Conservation (phyloP, 2,329 filamentous ascomycete species). For the Arthrobotrys pseudoclavata region DNA sequence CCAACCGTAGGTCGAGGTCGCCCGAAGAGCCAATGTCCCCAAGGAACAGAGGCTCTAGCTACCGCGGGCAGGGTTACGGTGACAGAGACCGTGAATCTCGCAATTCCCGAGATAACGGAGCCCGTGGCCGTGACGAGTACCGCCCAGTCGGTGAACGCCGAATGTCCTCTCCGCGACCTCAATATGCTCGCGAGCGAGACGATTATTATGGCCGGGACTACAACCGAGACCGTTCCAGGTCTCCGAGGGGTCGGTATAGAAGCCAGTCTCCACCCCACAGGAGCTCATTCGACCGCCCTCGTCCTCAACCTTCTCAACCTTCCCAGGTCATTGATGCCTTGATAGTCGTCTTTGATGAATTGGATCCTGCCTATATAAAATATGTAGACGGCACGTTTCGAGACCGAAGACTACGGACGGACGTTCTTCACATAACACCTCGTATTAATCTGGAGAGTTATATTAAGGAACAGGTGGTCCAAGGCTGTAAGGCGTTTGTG, state of each 20-base stretch:
- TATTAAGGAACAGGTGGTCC: constrained; percentile 85
- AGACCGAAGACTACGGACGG: constrained; percentile 78
- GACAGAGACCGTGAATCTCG: constrained; percentile 67
- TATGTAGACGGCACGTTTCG: constrained; percentile 85
- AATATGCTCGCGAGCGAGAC: constrained; percentile 78
- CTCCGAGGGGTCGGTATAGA: constrained; percentile 83
- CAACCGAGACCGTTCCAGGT: constrained; percentile 78
- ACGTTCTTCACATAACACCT: constrained; percentile 83
- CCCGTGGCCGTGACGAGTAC: constrained; percentile 74
- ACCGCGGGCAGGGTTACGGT: constrained; percentile 65
- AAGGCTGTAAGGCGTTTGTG: constrained; percentile 88
- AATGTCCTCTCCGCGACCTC: constrained; percentile 69
- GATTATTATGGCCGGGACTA: constrained; percentile 71
- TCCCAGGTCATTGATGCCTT: constrained; percentile 18
- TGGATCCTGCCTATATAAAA: constrained; percentile 69
- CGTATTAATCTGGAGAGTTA: constrained; percentile 82
- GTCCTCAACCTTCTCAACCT: constrained; percentile 71
- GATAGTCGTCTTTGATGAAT: constrained; percentile 53
- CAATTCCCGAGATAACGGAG: constrained; percentile 58
- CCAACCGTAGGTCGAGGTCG: constrained; percentile 66
- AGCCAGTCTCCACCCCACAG: constrained; percentile 45
- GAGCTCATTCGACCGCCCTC: constrained; percentile 67
- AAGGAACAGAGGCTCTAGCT: constrained; percentile 68
- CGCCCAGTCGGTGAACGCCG: constrained; percentile 66
- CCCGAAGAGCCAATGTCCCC: constrained; percentile 62